phyloP scores from a whole-genome alignment of 1,284 basidiomycete genomes.

The Bondarzewia mesenterica region DNA sequence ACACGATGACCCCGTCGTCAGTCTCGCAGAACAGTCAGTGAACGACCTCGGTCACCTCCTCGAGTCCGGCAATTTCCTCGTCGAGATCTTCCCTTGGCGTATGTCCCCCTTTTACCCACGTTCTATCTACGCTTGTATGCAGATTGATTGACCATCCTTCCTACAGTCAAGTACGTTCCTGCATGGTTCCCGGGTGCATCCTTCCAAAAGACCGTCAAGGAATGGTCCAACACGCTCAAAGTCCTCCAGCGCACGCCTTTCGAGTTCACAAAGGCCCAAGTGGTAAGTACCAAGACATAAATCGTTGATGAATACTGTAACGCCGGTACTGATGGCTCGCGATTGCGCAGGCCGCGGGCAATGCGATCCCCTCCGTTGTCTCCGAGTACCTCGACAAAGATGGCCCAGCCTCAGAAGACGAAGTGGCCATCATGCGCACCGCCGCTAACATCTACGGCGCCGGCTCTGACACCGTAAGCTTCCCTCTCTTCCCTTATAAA shows the following conservation, averaged over 20 bases:
- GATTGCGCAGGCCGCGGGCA: not conserved
- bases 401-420: not conserved
- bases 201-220: conserved; percentile 22
- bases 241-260: not conserved
- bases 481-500: not conserved
- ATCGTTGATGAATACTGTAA: no score
- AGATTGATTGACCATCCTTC: not conserved
- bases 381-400: not conserved
- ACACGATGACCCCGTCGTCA: conserved; percentile 18
- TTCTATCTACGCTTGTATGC: not conserved
- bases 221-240: conserved; percentile 13
- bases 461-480: conserved; percentile 5
- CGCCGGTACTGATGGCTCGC: no score
- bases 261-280: not conserved
- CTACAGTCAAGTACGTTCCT: conserved; percentile 24
- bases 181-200: conserved; percentile 28
- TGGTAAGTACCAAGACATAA: no score
- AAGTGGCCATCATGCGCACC: not conserved
- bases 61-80: conserved; percentile 22
- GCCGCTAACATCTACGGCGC: conserved; percentile 1
- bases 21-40: conserved; percentile 15
- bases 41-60: conserved; percentile 15
- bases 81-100: conserved; percentile 26
- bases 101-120: conserved; percentile 1
- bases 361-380: not conserved